These are phyloP conservation scores for Pelargonium myrrhifolium DNA, from an alignment of 441 rosid species.

Conservation along the genomic window DNA sequence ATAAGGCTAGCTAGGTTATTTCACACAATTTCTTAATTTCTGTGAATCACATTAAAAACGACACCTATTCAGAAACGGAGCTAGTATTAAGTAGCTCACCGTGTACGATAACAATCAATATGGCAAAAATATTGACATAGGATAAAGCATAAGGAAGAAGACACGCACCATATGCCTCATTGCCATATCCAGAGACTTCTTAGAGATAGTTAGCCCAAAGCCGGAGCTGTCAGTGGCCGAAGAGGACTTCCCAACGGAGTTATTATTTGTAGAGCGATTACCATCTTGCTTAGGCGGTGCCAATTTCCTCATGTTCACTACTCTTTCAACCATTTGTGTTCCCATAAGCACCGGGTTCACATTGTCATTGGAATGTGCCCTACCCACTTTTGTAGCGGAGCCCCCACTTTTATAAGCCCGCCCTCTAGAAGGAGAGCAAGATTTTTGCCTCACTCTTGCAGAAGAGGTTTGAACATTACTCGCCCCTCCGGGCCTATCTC, in stretches of 20 bases:
- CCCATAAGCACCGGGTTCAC: conserved; percentile 73
- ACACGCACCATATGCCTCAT: conserved; percentile 67
- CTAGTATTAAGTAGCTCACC: background rate
- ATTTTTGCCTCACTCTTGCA: conserved; percentile 44
- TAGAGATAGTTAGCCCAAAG: conserved; percentile 70
- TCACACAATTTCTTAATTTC: too few relatives aligned
- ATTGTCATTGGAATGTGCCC: conserved; percentile 32
- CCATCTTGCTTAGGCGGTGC: conserved; percentile 62
- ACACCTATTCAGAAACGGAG: too few relatives aligned
- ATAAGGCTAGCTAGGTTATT: too few relatives aligned
- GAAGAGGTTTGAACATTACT: conserved; percentile 30
- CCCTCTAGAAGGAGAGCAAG: conserved; percentile 59
- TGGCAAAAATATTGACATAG: background rate
- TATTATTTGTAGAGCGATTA: conserved; percentile 20
- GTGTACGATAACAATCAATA: background rate
- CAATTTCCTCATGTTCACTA: conserved; percentile 84
- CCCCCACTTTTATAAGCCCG: conserved; percentile 29
- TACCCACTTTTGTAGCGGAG: conserved; percentile 29
- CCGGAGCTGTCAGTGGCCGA: conserved; percentile 46
- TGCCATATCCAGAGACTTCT: conserved; percentile 78
- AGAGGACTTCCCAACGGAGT: conserved; percentile 38
- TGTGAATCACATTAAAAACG: too few relatives aligned
- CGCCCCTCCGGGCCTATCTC: conserved; percentile 43
- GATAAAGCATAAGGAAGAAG: background rate
- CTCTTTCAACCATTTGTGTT: conserved; percentile 81